Base-by-base conservation (phyloP, 164 flowering plant genomes). In the Cinnamomum micranthum region DNA sequence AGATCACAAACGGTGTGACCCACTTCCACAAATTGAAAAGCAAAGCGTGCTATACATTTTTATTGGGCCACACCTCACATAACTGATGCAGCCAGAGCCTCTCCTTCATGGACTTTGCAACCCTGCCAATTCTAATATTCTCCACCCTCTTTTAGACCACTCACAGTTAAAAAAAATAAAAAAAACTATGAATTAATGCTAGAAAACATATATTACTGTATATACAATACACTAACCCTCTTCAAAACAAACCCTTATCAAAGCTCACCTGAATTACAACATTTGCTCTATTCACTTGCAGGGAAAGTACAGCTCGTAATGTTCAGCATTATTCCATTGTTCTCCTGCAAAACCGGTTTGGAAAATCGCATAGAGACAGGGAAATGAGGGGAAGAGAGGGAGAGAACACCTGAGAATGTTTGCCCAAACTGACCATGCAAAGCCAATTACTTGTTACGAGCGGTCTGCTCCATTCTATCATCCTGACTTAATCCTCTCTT, bases 311-410 rank as follows among this genome's bases (percentile, higher is more conserved):
- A 19, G 84, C 81, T 64, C 69, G 74, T 0, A 63, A 75, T 24
- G 77, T 62, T 41, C 47, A 41, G 14, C 77, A 77, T 64, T 79
- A 84, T 31, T 85, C 87, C 72, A 82, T 82, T 66, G 87, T 84
- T 73, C 85, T 85, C 74, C 77, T 82, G 74, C 87, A 85, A 72
- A 84, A 82, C 63, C 81, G 87, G 62, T 84, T 84, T 75, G 79
- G 81, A 76, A 84, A 85, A 73, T 68, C 81, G 75, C 79, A 85
- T 72, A 79, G 81, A 74, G 79, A 73, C 19, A 81, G 76, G 47
- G 82, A 82, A 77, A 89, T 81, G 80, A 85, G 92, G 92, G 60
- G 89, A 87, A 71, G 88, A 84, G 10, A 35, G 47, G 47, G 75
- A 87, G 65, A 74, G 85, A 88, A 80, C 81, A 85, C 7, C 74